Evolutionary conservation across 2,329 filamentous ascomycete species (phyloP).

Genomic region (Dactylellina drechsleri): DNA sequence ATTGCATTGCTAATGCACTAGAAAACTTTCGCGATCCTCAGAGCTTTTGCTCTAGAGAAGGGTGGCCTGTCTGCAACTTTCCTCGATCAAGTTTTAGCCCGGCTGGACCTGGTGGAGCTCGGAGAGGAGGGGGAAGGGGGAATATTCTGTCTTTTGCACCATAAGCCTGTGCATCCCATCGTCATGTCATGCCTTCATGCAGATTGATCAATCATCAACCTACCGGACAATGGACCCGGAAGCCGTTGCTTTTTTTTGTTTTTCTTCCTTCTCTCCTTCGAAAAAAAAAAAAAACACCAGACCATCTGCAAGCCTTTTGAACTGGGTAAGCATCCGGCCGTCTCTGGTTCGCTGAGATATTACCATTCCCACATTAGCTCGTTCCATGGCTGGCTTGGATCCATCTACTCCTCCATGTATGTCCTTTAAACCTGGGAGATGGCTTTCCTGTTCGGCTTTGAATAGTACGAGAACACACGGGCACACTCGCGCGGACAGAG

Average conservation of each 20-base stretch:
- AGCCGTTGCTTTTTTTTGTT: slow-evolving; percentile 36
- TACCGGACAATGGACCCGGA: slow-evolving; percentile 43
- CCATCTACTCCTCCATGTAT: slow-evolving; percentile 22
- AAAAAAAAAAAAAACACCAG: no score
- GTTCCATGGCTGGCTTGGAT: slow-evolving; percentile 44
- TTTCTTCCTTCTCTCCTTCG: background rate
- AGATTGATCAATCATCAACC: background rate
- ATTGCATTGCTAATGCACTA: background rate
- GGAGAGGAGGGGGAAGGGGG: background rate
- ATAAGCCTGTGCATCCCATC: no score
- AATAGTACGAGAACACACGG: slow-evolving; percentile 13
- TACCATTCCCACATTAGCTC: slow-evolving; percentile 21
- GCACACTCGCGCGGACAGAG: background rate
- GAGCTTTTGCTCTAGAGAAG: background rate
- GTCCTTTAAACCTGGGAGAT: slow-evolving; percentile 12
- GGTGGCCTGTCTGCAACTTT: no score
- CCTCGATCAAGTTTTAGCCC: no score
- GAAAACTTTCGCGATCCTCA: slow-evolving; percentile 5
- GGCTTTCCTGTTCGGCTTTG: slow-evolving; percentile 27
- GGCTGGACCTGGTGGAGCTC: slow-evolving; percentile 13
- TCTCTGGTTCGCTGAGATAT: slow-evolving; percentile 45
- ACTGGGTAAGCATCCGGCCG: slow-evolving; percentile 40
- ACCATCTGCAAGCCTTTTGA: slow-evolving; percentile 38
- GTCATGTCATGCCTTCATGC: no score
- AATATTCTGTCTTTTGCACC: no score